Conservation (phyloP, 371 early-diverging fungal genomes). For the Fennellomyces sp. region DNA sequence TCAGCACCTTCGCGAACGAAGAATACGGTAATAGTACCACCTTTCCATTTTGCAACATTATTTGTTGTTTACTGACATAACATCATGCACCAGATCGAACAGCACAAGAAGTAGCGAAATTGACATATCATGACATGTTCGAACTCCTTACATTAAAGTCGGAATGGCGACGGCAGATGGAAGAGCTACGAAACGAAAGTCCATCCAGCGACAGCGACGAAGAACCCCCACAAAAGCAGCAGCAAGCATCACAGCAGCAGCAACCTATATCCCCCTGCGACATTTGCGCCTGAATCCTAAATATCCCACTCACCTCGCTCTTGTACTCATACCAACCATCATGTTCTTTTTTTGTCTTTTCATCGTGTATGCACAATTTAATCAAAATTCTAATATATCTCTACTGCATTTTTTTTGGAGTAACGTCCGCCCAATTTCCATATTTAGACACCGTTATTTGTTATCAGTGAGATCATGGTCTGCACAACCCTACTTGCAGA, state of each 20-base stretch:
- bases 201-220: conserved; percentile 11
- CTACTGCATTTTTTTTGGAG: conserved; percentile 2
- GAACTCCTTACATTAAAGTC: conserved; percentile 50
- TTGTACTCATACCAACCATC: neutral
- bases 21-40: conserved; percentile 39
- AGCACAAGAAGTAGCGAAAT: conserved; percentile 51
- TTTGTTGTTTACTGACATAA: neutral
- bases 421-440: conserved; percentile 8
- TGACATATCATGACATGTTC: conserved; percentile 50
- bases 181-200: conserved; percentile 29
- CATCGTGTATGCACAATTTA: conserved; percentile 1
- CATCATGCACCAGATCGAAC: conserved; percentile 39
- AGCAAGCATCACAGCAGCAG: neutral
- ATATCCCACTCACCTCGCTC: neutral
- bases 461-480: conserved; percentile 57
- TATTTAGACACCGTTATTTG: conserved; percentile 52
- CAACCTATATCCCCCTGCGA: neutral
- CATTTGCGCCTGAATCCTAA: conserved; percentile 1
- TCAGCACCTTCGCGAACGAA: conserved; percentile 50
- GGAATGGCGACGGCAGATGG: conserved; percentile 48
- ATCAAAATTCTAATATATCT: neutral
- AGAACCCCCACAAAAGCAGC: too few relatives aligned
- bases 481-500: conserved; percentile 54
- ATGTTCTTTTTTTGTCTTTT: conserved; percentile 1
- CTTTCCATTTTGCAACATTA: neutral